Evolutionary conservation across 257 asterid species (phyloP).

Genomic region (Asclepias syriaca): DNA sequence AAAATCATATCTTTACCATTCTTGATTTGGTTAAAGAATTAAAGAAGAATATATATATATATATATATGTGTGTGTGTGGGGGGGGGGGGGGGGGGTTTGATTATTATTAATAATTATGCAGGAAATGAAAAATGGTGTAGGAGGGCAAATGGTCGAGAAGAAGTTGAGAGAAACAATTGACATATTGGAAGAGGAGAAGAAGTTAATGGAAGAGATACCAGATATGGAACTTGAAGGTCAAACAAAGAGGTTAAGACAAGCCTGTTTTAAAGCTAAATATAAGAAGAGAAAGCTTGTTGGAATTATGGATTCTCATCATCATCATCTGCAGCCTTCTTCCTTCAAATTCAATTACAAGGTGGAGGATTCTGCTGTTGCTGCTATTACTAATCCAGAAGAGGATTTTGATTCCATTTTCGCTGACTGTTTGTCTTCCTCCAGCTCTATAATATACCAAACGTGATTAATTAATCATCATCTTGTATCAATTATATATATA

Average conservation of each 20-base stretch:
- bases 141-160: constrained; percentile 26
- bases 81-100: too few species aligned
- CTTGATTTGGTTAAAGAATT: too few species aligned
- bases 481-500: background rate
- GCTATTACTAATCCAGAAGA: constrained; percentile 13
- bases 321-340: background rate
- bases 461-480: background rate
- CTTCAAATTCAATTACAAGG: constrained; percentile 1
- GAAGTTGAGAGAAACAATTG: constrained; percentile 29
- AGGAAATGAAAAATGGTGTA: constrained; percentile 41
- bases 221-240: constrained; percentile 47
- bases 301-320: constrained; percentile 15
- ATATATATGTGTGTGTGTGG: too few species aligned
- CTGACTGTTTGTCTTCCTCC: constrained; percentile 33
- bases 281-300: constrained; percentile 57
- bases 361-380: background rate
- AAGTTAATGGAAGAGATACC: constrained; percentile 56
- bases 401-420: constrained; percentile 32
- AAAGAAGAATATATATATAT: too few species aligned
- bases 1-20: too few species aligned
- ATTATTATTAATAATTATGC: background rate
- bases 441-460: constrained; percentile 1
- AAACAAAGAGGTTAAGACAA: constrained; percentile 64
- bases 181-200: constrained; percentile 45
- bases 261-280: constrained; percentile 68